Evolutionary conservation across 306 rosid genomes (phyloP).

Genomic region (Styphnolobium japonicum): DNA sequence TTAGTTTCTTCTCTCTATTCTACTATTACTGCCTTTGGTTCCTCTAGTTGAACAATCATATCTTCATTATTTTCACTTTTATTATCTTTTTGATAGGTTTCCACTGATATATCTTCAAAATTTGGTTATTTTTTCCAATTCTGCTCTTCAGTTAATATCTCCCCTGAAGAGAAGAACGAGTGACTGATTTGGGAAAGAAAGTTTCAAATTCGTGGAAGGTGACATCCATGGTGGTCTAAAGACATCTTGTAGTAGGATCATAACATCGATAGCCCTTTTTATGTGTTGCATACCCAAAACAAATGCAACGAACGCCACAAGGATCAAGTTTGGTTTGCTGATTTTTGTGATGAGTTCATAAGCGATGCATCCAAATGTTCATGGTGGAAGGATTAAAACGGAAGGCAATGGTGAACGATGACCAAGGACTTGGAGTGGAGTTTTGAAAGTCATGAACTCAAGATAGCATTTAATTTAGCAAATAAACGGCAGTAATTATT

Average conservation of each 20-base stretch:
- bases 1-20: neutral
- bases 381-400: neutral
- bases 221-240: constrained; percentile 2
- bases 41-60: too few relatives aligned
- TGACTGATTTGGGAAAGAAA: neutral
- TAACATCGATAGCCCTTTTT: neutral
- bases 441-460: neutral
- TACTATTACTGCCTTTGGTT: neutral
- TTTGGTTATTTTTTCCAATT: neutral
- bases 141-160: neutral
- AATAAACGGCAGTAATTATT: neutral
- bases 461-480: neutral
- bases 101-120: too few relatives aligned
- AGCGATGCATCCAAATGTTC: neutral
- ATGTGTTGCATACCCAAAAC: neutral
- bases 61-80: neutral
- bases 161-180: constrained; percentile 29
- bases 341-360: neutral
- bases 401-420: neutral
- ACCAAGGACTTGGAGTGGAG: neutral
- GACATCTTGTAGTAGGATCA: neutral
- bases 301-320: neutral
- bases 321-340: constrained; percentile 4
- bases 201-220: neutral
- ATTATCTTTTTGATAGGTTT: neutral